Evolutionary conservation across 2,329 filamentous ascomycete species (phyloP), one percentile per base, ranked within the genome.

Genomic region (Claviceps sp.): DNA sequence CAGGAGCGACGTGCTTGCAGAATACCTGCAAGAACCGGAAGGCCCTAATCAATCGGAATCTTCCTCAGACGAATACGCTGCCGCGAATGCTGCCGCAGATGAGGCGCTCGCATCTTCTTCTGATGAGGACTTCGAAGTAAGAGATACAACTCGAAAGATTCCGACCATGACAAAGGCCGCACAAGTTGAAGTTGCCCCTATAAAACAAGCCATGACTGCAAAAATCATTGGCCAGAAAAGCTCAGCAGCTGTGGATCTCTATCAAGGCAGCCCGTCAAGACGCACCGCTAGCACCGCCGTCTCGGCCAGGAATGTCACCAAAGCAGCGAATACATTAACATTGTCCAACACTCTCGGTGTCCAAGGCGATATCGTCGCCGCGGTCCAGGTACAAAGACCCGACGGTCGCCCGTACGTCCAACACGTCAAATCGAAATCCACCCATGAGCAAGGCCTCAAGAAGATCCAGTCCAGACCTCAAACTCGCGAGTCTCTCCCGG

Each of bases 141-240:
- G 67, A 68, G 67, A 66, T 69, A 69, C 69, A 65, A 56, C 56
- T 52, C 59, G 61, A 53, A 65, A 63, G 52, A 54, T 38, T 56
- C 51, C 51, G 54, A 40, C 45, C 51, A 61, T 61, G 48, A 51
- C 54, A 30, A 58, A 57, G 42, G 59, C 55, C 50, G 34, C 58
- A 50, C 54, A 58, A 54, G 50, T 54, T 48, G 64, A 58, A 54
- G 50, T 55, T 48, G 64, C 61, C 46, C 60, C 62, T 26, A 58
- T 43, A 34, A 63, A 61, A 53, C 59, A 59, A 50, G 47, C 47
- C 53, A 54, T 59, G 49, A 55, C 58, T 51, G 61, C 53, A 55
- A 55, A 42, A 55, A 62, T 55, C 37, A 55, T 67, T 70, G 63
- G 71, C 66, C 61, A 48, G 48, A n/a, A 34, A 51, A 52, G 48